Conservation (phyloP, 2,329 filamentous ascomycete species). For the Ophiostoma perfectum region DNA sequence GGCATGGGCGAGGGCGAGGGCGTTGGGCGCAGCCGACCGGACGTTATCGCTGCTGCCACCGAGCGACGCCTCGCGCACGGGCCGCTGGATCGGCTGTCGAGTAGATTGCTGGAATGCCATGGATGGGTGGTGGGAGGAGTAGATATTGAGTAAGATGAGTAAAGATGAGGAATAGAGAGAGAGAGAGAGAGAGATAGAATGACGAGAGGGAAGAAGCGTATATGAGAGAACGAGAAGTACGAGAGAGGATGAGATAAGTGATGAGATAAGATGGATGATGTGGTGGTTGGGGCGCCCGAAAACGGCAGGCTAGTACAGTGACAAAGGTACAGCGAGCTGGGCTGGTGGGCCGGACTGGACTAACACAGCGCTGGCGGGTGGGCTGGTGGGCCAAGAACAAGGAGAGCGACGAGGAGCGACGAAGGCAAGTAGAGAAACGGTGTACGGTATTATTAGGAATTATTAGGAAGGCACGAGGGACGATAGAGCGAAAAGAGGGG, state of each 20-base stretch:
- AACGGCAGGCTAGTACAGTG: conserved; percentile 1
- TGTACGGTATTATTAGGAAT: not conserved
- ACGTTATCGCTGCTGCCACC: conserved; percentile 17
- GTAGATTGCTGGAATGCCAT: conserved; percentile 29
- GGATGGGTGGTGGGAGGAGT: not conserved
- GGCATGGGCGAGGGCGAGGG: not conserved
- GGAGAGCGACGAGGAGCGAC: not conserved
- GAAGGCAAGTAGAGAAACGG: not conserved
- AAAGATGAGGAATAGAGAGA: not conserved
- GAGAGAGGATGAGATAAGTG: not conserved
- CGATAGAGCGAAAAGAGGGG: not conserved
- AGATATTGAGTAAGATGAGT: not conserved
- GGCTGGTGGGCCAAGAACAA: conserved; percentile 5
- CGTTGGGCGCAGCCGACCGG: not conserved
- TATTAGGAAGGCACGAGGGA: not conserved
- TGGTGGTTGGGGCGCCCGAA: conserved; percentile 7
- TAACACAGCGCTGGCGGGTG: conserved; percentile 9
- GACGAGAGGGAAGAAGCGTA: not conserved
- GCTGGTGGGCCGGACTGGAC: not conserved
- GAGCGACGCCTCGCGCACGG: conserved; percentile 33
- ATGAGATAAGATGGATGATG: conserved; percentile 7
- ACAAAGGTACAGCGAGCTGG: not conserved
- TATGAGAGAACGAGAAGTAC: not conserved
- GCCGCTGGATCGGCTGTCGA: conserved; percentile 47
- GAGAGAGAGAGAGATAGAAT: not conserved